A percentile compares a stretch with the other conserved stretches of the same genome.
Conservation (phyloP, 805 yeast species). For the Limtongia smithiae region DNA sequence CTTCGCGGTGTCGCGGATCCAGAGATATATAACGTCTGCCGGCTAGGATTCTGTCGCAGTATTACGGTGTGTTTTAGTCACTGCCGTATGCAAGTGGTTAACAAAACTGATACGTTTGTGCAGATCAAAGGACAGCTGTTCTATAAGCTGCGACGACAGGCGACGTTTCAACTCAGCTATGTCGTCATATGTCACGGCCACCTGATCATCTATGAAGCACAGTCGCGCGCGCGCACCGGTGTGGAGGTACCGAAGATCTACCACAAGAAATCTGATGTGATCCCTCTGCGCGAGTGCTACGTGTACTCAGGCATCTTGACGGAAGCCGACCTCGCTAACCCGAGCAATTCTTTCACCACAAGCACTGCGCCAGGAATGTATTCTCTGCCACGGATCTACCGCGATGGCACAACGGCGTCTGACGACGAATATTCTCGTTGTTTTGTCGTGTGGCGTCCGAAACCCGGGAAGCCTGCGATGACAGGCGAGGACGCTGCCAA, state of each 20-base stretch:
- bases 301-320: slow-evolving; percentile 69
- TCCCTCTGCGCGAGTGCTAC: slow-evolving; percentile 66
- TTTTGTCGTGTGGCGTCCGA: slow-evolving; percentile 68
- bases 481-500: slow-evolving; percentile 5
- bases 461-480: neutral
- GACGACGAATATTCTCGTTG: slow-evolving; percentile 75
- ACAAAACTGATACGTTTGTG: neutral
- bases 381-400: slow-evolving; percentile 65
- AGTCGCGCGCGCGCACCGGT: slow-evolving; percentile 47
- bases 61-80: slow-evolving; percentile 40
- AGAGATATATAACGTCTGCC: slow-evolving; percentile 50
- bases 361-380: slow-evolving; percentile 31
- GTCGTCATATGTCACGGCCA: slow-evolving; percentile 70
- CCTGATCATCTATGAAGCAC: slow-evolving; percentile 54
- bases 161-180: slow-evolving; percentile 58
- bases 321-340: slow-evolving; percentile 50
- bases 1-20: slow-evolving; percentile 55
- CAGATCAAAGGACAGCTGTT: slow-evolving; percentile 59
- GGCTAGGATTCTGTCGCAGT: slow-evolving; percentile 56
- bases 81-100: no score
- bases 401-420: slow-evolving; percentile 78
- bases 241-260: slow-evolving; percentile 48
- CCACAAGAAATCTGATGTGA: slow-evolving; percentile 52
- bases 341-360: slow-evolving; percentile 15
- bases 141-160: slow-evolving; percentile 65